phyloP scores from a whole-genome alignment of 225 moss, liverwort and hornwort species.

The Marchantia polymorpha region DNA sequence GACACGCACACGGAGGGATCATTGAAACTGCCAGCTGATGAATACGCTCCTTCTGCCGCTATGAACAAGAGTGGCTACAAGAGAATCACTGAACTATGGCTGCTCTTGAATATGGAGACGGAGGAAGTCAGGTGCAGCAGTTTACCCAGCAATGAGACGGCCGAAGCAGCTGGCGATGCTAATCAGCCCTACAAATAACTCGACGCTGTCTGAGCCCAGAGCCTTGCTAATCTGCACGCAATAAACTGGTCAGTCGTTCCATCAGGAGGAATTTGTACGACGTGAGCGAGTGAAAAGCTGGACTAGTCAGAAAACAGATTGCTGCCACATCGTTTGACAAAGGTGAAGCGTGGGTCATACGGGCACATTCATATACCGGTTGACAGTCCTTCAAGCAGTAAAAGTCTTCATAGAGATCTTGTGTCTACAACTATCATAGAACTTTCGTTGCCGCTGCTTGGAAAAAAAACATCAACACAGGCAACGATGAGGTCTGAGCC shows the following conservation, averaged over 20 bases:
- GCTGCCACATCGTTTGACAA: not conserved
- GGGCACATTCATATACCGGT: not conserved
- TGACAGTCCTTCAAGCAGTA: not conserved
- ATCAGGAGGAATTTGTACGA: not conserved
- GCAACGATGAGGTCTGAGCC: not conserved
- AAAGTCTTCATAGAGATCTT: not conserved
- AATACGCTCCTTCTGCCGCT: too few relatives aligned
- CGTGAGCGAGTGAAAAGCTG: not conserved
- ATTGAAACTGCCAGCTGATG: not conserved
- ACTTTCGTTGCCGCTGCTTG: too few relatives aligned
- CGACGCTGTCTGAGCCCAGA: constrained; percentile 56
- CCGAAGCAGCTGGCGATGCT: constrained; percentile 92
- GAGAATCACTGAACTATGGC: too few relatives aligned
- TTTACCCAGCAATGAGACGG: constrained; percentile 80
- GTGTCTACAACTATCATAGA: too few relatives aligned
- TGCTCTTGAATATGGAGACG: too few relatives aligned
- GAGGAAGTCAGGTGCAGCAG: not conserved
- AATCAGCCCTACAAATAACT: constrained; percentile 73
- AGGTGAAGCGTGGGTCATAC: not conserved
- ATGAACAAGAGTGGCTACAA: too few relatives aligned
- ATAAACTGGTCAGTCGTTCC: not conserved
- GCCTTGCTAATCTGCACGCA: constrained; percentile 67
- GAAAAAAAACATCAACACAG: too few relatives aligned
- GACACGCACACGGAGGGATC: not conserved
- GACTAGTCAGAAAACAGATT: not conserved